These are phyloP conservation scores for Globomyces sp. DNA, from an alignment of 371 early-diverging fungal species.

Conservation along the genomic window DNA sequence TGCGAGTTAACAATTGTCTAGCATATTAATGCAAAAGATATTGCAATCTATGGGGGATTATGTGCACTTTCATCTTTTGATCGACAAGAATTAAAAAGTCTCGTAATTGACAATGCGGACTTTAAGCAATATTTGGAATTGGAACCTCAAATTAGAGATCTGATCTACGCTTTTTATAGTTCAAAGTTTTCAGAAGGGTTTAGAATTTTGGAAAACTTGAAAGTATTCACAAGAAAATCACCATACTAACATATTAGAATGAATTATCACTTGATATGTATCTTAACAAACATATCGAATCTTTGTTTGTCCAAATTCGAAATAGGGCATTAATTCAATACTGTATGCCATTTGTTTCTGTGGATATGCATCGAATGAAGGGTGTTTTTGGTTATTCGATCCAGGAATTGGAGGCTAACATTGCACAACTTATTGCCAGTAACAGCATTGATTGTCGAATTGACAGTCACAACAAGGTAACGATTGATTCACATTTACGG, in stretches of 20 bases:
- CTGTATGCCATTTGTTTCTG: constrained; percentile 72
- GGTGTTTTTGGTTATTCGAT: constrained; percentile 62
- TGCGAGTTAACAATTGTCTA: constrained; percentile 21
- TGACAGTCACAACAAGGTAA: constrained; percentile 82
- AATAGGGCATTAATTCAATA: constrained; percentile 80
- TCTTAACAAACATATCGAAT: constrained; percentile 66
- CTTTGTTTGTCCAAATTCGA: constrained; percentile 64
- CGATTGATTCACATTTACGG: not conserved
- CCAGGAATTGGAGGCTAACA: constrained; percentile 63
- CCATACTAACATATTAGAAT: not conserved
- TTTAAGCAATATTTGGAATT: constrained; percentile 78
- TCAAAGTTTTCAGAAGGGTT: constrained; percentile 73
- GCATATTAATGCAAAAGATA: constrained; percentile 74
- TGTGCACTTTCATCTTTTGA: constrained; percentile 79
- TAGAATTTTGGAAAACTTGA: constrained; percentile 61
- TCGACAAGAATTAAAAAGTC: constrained; percentile 63
- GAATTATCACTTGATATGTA: constrained; percentile 72
- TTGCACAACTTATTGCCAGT: constrained; percentile 63
- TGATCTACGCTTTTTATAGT: constrained; percentile 66
- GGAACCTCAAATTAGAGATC: constrained; percentile 69
- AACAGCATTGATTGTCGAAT: constrained; percentile 72
- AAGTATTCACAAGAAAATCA: constrained; percentile 40
- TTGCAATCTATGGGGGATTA: constrained; percentile 78
- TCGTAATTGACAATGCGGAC: constrained; percentile 67
- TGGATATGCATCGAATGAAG: constrained; percentile 81